Percentiles rank a stretch among this genome's conserved stretches.
Evolutionary conservation across 345 rosid species (phyloP).

Genomic region (Raphanus raphanistrum): DNA sequence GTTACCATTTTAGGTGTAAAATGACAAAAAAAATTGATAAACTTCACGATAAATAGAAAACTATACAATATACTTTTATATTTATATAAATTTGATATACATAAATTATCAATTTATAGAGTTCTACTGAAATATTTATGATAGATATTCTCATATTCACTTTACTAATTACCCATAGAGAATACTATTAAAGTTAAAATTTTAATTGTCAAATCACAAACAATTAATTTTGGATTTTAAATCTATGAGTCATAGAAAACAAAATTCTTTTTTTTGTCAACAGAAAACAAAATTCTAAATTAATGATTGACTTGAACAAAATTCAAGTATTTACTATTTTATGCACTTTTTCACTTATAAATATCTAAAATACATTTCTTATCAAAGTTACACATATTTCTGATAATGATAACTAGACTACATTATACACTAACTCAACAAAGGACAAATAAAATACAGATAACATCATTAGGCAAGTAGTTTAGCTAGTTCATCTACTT

Average conservation of each 20-base stretch:
- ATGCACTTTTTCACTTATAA: not conserved
- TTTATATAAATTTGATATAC: no score
- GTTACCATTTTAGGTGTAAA: no score
- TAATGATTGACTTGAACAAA: not conserved
- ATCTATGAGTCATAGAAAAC: not conserved
- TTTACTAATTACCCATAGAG: no score
- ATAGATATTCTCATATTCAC: not conserved
- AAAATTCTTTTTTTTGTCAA: no score
- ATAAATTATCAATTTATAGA: no score
- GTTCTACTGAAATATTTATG: not conserved
- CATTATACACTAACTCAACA: not conserved
- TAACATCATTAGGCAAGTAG: not conserved
- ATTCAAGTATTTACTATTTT: not conserved
- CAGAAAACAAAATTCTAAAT: not conserved
- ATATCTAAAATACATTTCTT: not conserved
- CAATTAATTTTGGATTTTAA: not conserved
- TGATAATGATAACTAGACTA: constrained; percentile 5
- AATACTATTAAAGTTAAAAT: not conserved
- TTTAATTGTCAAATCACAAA: not conserved
- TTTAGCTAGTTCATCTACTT: constrained; percentile 11
- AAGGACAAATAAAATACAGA: not conserved
- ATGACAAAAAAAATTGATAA: no score
- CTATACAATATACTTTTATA: no score
- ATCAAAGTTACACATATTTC: not conserved
- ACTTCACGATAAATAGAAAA: no score